Evolutionary conservation across 129 eudicot genomes (phyloP).

Genomic region (Calendula officinalis): DNA sequence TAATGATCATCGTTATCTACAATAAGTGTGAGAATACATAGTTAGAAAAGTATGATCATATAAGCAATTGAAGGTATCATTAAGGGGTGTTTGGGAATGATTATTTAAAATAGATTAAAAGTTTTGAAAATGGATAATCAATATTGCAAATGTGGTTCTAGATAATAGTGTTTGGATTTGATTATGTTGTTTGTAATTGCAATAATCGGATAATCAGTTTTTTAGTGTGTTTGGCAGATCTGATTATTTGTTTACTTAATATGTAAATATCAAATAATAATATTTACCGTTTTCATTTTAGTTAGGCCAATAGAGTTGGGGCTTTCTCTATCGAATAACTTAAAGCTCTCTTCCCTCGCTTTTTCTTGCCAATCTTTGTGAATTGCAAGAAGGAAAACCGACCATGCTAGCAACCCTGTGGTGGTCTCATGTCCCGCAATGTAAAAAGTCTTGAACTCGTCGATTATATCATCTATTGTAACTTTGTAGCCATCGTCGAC

Average conservation of each 20-base stretch:
- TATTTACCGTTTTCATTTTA: constrained; percentile 51
- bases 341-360: constrained; percentile 47
- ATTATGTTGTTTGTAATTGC: no score
- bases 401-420: constrained; percentile 53
- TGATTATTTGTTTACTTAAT: no score
- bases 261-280: background rate
- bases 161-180: no score
- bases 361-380: constrained; percentile 73
- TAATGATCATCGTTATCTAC: constrained; percentile 70
- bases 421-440: constrained; percentile 65
- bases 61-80: no score
- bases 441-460: constrained; percentile 58
- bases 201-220: no score
- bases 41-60: background rate
- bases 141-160: no score
- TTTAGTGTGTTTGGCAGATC: no score
- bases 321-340: constrained; percentile 34
- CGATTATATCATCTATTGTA: constrained; percentile 51
- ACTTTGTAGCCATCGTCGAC: constrained; percentile 39
- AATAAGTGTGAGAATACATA: background rate
- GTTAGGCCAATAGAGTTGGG: constrained; percentile 60
- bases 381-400: constrained; percentile 47
- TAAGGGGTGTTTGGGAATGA: no score
- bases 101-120: no score
- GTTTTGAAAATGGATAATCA: no score